phyloP scores from a whole-genome alignment of 441 rosid species.

The Capsella rubella region DNA sequence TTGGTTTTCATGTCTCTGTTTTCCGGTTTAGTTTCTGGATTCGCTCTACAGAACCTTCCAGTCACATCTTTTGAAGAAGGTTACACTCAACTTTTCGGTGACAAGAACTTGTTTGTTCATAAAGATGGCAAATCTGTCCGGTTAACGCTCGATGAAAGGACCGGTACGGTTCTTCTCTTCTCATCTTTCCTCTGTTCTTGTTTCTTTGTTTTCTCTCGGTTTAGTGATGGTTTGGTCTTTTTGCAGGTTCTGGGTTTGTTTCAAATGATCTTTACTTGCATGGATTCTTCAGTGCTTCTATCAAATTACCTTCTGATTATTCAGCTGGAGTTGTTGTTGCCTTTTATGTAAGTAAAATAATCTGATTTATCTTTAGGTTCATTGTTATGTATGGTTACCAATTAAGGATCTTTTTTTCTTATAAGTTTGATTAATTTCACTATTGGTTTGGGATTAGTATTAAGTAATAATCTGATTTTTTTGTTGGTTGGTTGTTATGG shows the following conservation, averaged over 20 bases:
- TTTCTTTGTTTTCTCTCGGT: neutral
- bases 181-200: neutral
- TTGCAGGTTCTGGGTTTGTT: constrained; percentile 95
- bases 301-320: constrained; percentile 95
- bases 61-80: constrained; percentile 85
- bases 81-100: constrained; percentile 88
- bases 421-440: constrained; percentile 9
- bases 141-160: constrained; percentile 82
- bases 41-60: constrained; percentile 54
- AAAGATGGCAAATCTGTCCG: constrained; percentile 87
- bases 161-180: constrained; percentile 55
- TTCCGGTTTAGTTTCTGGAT: constrained; percentile 59
- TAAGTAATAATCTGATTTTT: neutral
- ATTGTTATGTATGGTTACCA: neutral
- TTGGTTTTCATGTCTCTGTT: constrained; percentile 44
- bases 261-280: constrained; percentile 95
- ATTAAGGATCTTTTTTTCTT: neutral
- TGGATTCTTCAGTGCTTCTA: constrained; percentile 96
- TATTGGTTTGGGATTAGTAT: neutral
- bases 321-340: constrained; percentile 99
- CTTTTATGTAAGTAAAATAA: constrained; percentile 73
- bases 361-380: neutral
- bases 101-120: constrained; percentile 74
- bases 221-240: constrained; percentile 14
- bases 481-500: neutral